These are phyloP conservation scores for Carnegiea gigantea DNA, from an alignment of 179 eudicot genomes.

Conservation along the genomic window DNA sequence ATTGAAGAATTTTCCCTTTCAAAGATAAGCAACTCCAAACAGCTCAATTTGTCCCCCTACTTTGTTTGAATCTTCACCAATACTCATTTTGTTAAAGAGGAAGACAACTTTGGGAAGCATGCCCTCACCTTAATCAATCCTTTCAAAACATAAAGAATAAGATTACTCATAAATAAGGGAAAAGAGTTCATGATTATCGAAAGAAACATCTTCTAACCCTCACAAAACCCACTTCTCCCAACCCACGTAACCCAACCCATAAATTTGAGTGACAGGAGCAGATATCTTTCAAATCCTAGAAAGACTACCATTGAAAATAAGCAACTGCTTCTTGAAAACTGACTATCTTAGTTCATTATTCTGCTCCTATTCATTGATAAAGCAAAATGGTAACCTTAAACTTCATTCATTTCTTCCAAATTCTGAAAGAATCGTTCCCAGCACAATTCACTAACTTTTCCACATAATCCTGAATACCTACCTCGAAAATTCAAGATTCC, in stretches of 20 bases:
- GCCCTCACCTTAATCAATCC: slow-evolving; percentile 21
- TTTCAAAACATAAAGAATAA: slow-evolving; percentile 18
- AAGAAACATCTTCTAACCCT: not conserved
- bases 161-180: slow-evolving; percentile 14
- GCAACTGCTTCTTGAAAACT: not conserved
- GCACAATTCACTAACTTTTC: slow-evolving; percentile 11
- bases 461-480: slow-evolving; percentile 13
- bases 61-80: slow-evolving; percentile 48
- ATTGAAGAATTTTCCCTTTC: slow-evolving; percentile 21
- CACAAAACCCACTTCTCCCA: not conserved
- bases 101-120: slow-evolving; percentile 17
- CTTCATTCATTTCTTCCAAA: not conserved
- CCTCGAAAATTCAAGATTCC: slow-evolving; percentile 12
- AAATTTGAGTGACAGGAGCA: too few species aligned
- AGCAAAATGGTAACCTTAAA: not conserved
- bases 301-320: slow-evolving; percentile 5
- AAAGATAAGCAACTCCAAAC: slow-evolving; percentile 22
- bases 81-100: slow-evolving; percentile 28
- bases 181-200: not conserved
- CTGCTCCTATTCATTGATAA: not conserved
- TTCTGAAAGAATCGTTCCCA: not conserved
- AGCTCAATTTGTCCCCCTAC: slow-evolving; percentile 31
- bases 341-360: not conserved
- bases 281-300: not conserved
- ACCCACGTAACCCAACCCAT: not conserved